Evolutionary conservation across 768 basidiomycete species (phyloP), one percentile per base, ranked within the genome.

Genomic region (Leccinellum luteum): DNA sequence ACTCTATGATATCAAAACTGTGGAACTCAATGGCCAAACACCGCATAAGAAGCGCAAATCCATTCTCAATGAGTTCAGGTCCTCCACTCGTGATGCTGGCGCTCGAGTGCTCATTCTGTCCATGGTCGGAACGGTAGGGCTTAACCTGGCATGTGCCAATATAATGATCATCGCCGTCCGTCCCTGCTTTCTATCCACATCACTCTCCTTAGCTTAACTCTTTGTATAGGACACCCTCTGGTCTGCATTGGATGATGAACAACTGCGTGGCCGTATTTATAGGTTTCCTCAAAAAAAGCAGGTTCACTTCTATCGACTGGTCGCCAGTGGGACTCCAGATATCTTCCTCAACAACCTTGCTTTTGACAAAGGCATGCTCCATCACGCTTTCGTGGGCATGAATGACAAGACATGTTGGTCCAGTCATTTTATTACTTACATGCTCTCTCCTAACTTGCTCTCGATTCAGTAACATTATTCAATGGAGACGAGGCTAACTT

Each of bases 331-430:
- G 0, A 65, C 63, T 0, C 59, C 63, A 0, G 59, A 69, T 44
- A 34, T 68, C 0, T 66, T 64, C 44, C 50, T 70, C 1, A 70
- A 68, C 58, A 68, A 68, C 25, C 57, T 69, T 15, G 54, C 59
- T 0, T 68, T 69, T 28, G 54, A 62, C 25, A 64, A 64, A 48
- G 58, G 55, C 0, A 28, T 48, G n/a, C 12, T 63, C 0, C 56
- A 60, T 10, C 15, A 12, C 0, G 57, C 52, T 0, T 61, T 60
- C 3, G 32, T 58, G 0, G 57, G 57, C 1, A 10, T 47, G 1
- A 5, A 30, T 7, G 4, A 8, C 28, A 53, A 17, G n/a, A n/a
- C n/a, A n/a, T n/a, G n/a, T n/a, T n/a, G n/a, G n/a, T n/a, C n/a
- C n/a, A n/a, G n/a, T n/a, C n/a, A n/a, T n/a, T n/a, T n/a, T n/a